Evolutionary conservation across 352 stramenopile genomes (phyloP).

Genomic region (Halophytophthora polymorphica): DNA sequence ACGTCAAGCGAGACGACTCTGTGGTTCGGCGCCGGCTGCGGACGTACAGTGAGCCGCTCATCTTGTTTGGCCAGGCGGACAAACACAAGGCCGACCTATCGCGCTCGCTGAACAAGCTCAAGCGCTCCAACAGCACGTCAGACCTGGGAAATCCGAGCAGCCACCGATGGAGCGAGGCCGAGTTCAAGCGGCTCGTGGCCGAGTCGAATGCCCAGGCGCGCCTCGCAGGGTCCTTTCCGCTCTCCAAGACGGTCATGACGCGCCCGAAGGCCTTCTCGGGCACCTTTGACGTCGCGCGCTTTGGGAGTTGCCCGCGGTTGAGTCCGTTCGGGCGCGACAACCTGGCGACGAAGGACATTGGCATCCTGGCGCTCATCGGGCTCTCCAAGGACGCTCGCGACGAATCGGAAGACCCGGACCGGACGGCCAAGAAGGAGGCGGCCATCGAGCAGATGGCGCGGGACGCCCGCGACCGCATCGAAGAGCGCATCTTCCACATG

Average conservation of each 20-base stretch:
- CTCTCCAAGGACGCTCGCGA: slow-evolving; percentile 63
- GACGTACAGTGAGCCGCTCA: slow-evolving; percentile 59
- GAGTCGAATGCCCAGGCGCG: slow-evolving; percentile 57
- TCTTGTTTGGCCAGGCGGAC: slow-evolving; percentile 33
- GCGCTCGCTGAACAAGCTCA: slow-evolving; percentile 45
- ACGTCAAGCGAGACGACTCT: slow-evolving; percentile 32
- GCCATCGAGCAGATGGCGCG: slow-evolving; percentile 55
- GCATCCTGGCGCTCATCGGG: slow-evolving; percentile 55
- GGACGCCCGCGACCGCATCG: slow-evolving; percentile 56
- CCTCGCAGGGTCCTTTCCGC: slow-evolving; percentile 35
- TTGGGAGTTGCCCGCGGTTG: slow-evolving; percentile 41
- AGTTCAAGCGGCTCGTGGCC: slow-evolving; percentile 73
- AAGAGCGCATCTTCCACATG: slow-evolving; percentile 73
- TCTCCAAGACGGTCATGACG: slow-evolving; percentile 23
- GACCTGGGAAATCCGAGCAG: slow-evolving; percentile 68
- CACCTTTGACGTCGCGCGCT: slow-evolving; percentile 58
- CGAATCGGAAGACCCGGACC: slow-evolving; percentile 43
- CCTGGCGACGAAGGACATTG: slow-evolving; percentile 39
- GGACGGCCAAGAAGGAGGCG: slow-evolving; percentile 35
- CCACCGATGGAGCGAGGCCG: slow-evolving; percentile 64
- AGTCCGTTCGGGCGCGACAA: slow-evolving; percentile 48
- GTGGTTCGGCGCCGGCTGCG: slow-evolving; percentile 31
- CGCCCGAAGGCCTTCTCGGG: slow-evolving; percentile 58
- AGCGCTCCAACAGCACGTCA: slow-evolving; percentile 64
- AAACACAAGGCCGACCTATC: slow-evolving; percentile 21